Conservation (phyloP, 345 rosid species). For the Sapria himalayana region DNA sequence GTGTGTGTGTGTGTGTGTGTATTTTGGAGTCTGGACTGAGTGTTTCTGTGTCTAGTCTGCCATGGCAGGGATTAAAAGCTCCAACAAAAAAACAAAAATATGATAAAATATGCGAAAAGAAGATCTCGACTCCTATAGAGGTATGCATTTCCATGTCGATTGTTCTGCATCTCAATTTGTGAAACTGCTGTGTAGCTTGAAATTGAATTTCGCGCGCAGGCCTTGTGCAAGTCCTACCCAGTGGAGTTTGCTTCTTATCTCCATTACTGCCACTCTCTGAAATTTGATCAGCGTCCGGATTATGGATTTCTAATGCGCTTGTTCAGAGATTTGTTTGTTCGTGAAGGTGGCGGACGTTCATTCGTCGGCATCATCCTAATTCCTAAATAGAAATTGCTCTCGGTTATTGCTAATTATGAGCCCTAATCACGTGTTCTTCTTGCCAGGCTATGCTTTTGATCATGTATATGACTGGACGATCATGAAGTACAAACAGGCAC, state of each 20-base stretch:
- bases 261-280: slow-evolving; percentile 67
- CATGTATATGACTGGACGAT: slow-evolving; percentile 90
- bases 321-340: slow-evolving; percentile 54
- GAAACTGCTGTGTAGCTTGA: not conserved
- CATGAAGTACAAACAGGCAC: slow-evolving; percentile 50
- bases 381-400: not conserved
- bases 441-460: slow-evolving; percentile 65
- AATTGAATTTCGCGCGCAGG: slow-evolving; percentile 18
- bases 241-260: slow-evolving; percentile 86
- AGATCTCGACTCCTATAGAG: slow-evolving; percentile 85
- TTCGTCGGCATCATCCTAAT: not conserved
- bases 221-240: slow-evolving; percentile 55
- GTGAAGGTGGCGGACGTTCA: slow-evolving; percentile 29
- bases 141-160: slow-evolving; percentile 12
- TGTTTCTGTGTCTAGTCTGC: slow-evolving; percentile 36
- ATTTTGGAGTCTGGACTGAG: slow-evolving; percentile 4
- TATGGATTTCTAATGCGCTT: slow-evolving; percentile 67
- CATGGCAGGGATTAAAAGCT: slow-evolving; percentile 90
- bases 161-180: not conserved
- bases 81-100: slow-evolving; percentile 81
- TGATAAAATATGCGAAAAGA: slow-evolving; percentile 78
- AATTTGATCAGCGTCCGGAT: slow-evolving; percentile 73
- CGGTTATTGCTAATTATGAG: not conserved
- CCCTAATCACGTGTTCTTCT: not conserved
- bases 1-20: not conserved